Base-by-base conservation (phyloP, 179 eudicot species). In the Patellifolia procumbens region DNA sequence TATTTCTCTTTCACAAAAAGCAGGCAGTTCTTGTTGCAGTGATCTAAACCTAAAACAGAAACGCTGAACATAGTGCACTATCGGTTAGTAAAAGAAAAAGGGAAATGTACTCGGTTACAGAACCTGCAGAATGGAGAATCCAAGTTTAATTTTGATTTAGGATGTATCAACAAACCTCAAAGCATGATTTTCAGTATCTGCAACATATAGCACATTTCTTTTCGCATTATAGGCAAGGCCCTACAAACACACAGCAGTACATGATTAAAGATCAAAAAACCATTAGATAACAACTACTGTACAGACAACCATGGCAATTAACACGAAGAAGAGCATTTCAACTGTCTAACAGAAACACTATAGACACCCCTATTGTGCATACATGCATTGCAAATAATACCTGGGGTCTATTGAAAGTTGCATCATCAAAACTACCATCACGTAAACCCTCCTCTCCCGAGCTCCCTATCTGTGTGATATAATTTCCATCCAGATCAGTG, bases 131-230 rank as follows among this genome's bases (percentile, higher is more conserved):
- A 51, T 31, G 42, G 51, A 74, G 39, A 31, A 81, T 32, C 46
- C 61, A 72, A 70, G 52, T 29, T 66, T 31, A n/a, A 24, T 24
- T 34, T 35, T 42, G 5, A 53, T 43, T 74, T 52, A 46, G 68
- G 71, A 39, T 48, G 59, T 55, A n/a, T 6, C 11, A 15, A 64
- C 80, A 28, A 80, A 93, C 99, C 99, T 93, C 73, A 95, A 81
- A 80, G 99, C 99, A 86, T 95, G 99, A 77, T 95, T 95, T 85
- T 95, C 99, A 26, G 99, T 95, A 81, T 95, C 99, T 63, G 99
- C 98, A 66, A 95, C 97, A 77, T 93, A 95, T 61, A 95, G 89
- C 73, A 90, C 91, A 78, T 95, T 95, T 86, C 87, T 90, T 92
- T 89, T 95, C 16, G 91, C 79, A 80, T 95, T 86, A 80, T 95